These are phyloP conservation scores for Rutstroemia sydowiana DNA, from an alignment of 2,329 filamentous ascomycete species.

Conservation along the genomic window DNA sequence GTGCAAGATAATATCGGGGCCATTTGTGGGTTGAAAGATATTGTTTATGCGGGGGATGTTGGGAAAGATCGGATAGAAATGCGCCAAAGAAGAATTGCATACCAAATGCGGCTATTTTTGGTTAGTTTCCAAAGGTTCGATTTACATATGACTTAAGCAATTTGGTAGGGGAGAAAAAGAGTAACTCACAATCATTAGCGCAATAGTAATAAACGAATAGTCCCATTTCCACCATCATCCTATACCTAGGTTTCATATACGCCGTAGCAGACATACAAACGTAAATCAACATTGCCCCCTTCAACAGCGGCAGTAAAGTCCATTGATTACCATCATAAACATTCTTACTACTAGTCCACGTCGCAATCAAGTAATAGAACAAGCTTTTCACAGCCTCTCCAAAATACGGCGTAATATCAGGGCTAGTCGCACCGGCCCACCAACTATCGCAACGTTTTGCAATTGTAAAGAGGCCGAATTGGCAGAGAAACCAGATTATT, in stretches of 20 bases:
- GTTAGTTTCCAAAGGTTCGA: background rate
- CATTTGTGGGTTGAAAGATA: constrained; percentile 38
- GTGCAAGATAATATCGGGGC: constrained; percentile 39
- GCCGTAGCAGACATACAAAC: constrained; percentile 44
- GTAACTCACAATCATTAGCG: constrained; percentile 25
- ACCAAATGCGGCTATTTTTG: constrained; percentile 37
- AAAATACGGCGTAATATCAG: constrained; percentile 35
- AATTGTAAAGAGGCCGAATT: constrained; percentile 50
- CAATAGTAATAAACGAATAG: constrained; percentile 43
- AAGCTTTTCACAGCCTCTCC: constrained; percentile 38
- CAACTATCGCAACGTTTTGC: constrained; percentile 50
- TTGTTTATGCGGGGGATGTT: constrained; percentile 41
- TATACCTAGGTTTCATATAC: constrained; percentile 41
- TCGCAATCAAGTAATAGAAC: constrained; percentile 39
- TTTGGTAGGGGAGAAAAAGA: background rate
- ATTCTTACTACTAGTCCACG: constrained; percentile 45
- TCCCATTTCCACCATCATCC: constrained; percentile 39
- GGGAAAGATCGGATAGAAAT: constrained; percentile 53
- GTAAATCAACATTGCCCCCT: constrained; percentile 48
- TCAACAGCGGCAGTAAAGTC: constrained; percentile 48
- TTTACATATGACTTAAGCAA: background rate
- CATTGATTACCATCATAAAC: constrained; percentile 51
- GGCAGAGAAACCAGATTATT: constrained; percentile 47
- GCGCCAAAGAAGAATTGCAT: constrained; percentile 57
- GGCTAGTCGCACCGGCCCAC: constrained; percentile 47